phyloP scores from a whole-genome alignment of 2,329 filamentous ascomycete species.

The Aureobasidium vineae region DNA sequence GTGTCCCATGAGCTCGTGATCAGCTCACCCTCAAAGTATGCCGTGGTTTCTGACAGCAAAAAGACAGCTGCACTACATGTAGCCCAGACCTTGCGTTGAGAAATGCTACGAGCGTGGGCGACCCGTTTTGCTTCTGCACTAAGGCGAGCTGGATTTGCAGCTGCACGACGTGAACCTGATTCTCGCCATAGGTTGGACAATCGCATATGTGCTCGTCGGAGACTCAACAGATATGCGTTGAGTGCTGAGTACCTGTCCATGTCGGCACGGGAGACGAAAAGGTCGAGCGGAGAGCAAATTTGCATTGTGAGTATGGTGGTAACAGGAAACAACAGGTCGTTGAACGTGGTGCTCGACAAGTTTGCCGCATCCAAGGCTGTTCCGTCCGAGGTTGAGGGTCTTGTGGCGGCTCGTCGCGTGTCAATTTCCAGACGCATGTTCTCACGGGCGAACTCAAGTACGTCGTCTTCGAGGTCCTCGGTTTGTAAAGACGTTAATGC shows the following conservation, averaged over 20 bases:
- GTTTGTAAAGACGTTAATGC: constrained; percentile 72
- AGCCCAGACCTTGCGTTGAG: constrained; percentile 84
- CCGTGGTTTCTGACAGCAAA: constrained; percentile 81
- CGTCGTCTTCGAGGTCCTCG: constrained; percentile 71
- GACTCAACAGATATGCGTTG: constrained; percentile 80
- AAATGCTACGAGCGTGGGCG: constrained; percentile 60
- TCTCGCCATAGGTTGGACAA: constrained; percentile 86
- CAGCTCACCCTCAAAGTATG: constrained; percentile 87
- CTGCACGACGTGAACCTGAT: constrained; percentile 65
- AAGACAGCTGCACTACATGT: constrained; percentile 84
- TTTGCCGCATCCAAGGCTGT: constrained; percentile 5
- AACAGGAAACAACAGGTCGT: constrained; percentile 76
- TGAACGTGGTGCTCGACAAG: constrained; percentile 51
- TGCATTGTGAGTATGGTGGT: constrained; percentile 69
- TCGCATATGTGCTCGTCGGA: constrained; percentile 80
- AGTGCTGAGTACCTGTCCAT: constrained; percentile 78
- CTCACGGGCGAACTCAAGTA: constrained; percentile 77
- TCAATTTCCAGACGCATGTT: constrained; percentile 65
- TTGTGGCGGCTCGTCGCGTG: constrained; percentile 46
- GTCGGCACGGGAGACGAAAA: constrained; percentile 77
- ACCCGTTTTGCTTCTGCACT: constrained; percentile 56
- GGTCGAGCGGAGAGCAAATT: constrained; percentile 75
- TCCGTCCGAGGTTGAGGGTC: constrained; percentile 40
- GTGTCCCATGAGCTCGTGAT: constrained; percentile 77
- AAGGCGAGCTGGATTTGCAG: not conserved